Percentiles rank a stretch among this genome's conserved stretches.
phyloP scores from a whole-genome alignment of 805 yeast species.

The Huiozyma naganishii region DNA sequence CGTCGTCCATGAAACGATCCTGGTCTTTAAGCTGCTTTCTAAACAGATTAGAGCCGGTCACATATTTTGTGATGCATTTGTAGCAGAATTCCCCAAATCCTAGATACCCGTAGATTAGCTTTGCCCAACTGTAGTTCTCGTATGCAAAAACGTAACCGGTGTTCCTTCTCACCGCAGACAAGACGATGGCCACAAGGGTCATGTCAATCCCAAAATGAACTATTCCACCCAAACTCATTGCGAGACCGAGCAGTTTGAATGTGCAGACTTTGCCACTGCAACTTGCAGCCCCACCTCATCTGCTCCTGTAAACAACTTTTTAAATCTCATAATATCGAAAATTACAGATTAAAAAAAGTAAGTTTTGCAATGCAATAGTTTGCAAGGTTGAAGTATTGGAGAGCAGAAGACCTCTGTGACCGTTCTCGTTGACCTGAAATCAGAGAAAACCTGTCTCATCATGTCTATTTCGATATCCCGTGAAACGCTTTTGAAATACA shows the following conservation, averaged over 20 bases:
- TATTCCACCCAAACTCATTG: conserved; percentile 12
- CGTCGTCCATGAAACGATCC: conserved; percentile 12
- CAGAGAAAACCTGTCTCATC: no score
- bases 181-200: conserved; percentile 63
- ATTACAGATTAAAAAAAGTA: no score
- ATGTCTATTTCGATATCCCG: conserved; percentile 19
- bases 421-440: no score
- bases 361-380: no score
- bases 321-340: no score
- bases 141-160: conserved; percentile 53
- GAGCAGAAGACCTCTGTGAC: no score
- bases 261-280: neutral
- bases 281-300: neutral
- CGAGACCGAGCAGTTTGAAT: neutral
- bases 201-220: conserved; percentile 70
- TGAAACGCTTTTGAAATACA: conserved; percentile 22
- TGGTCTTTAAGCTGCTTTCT: conserved; percentile 15
- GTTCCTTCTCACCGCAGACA: conserved; percentile 78
- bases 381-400: no score
- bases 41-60: conserved; percentile 42
- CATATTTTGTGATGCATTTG: conserved; percentile 35
- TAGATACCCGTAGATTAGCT: conserved; percentile 43
- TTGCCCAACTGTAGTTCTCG: conserved; percentile 30
- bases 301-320: neutral
- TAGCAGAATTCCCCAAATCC: conserved; percentile 53